Evolutionary conservation across 805 yeast genomes (phyloP).

Genomic region (Starmerella vaccinii): DNA sequence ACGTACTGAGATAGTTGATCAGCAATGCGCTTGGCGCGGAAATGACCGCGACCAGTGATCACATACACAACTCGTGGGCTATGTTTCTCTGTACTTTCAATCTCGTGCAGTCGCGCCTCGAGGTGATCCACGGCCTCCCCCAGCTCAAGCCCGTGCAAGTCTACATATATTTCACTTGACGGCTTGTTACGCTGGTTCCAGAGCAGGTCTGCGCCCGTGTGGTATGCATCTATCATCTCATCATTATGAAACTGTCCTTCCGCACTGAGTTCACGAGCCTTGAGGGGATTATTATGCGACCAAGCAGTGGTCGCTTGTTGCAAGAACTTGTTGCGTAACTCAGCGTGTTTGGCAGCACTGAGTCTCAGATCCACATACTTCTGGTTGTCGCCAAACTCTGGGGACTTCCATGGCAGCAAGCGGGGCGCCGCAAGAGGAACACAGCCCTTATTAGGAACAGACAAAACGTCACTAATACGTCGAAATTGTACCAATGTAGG

Average conservation of each 20-base stretch:
- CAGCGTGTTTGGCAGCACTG: constrained; percentile 26
- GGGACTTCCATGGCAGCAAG: constrained; percentile 28
- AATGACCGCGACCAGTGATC: constrained; percentile 31
- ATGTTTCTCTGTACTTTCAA: constrained; percentile 22
- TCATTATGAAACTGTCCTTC: constrained; percentile 30
- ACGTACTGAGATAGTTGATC: constrained; percentile 30
- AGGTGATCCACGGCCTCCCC: constrained; percentile 29
- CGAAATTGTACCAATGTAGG: background rate
- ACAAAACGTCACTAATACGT: constrained; percentile 10
- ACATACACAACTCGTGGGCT: constrained; percentile 28
- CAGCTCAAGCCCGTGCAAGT: constrained; percentile 32
- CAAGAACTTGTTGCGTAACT: constrained; percentile 30
- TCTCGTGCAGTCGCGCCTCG: constrained; percentile 22
- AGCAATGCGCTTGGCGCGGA: constrained; percentile 21
- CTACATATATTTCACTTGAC: constrained; percentile 28
- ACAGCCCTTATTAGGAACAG: background rate
- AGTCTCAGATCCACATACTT: constrained; percentile 26
- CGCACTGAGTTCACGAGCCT: constrained; percentile 27
- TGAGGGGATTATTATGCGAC: constrained; percentile 28
- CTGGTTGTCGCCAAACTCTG: constrained; percentile 22
- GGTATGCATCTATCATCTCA: constrained; percentile 25
- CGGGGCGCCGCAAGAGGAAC: constrained; percentile 16
- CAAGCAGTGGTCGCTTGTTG: constrained; percentile 30
- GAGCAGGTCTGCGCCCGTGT: constrained; percentile 26
- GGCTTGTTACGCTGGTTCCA: constrained; percentile 24